Conservation (phyloP, 768 basidiomycete species). For the Infundibulicybe gibba region DNA sequence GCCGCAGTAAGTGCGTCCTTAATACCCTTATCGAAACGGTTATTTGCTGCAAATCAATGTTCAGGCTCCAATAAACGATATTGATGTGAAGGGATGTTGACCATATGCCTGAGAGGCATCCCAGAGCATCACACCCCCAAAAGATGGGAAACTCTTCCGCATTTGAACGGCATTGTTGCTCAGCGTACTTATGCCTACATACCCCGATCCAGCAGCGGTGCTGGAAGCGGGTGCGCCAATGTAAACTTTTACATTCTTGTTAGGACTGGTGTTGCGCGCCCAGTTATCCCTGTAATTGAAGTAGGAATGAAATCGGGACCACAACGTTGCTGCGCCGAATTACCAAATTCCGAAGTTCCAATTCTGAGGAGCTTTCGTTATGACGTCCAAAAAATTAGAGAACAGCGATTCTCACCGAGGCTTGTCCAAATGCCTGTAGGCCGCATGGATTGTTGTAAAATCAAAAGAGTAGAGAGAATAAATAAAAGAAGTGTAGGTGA, state of each 20-base stretch:
- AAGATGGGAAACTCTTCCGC: constrained; percentile 57
- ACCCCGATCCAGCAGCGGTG: constrained; percentile 57
- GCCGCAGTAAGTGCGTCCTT: constrained; percentile 57
- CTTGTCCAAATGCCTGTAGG: constrained; percentile 40
- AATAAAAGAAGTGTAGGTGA: background rate
- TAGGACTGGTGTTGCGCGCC: constrained; percentile 56
- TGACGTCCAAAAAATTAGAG: constrained; percentile 1
- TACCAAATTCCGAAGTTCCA: constrained; percentile 65
- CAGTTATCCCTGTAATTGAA: constrained; percentile 50
- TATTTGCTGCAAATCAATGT: constrained; percentile 39
- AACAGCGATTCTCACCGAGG: constrained; percentile 38
- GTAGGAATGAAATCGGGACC: background rate
- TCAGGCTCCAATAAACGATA: background rate
- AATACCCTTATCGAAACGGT: constrained; percentile 54
- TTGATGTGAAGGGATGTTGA: constrained; percentile 30
- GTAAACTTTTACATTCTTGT: constrained; percentile 60
- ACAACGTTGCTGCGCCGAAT: background rate
- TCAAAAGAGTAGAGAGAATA: constrained; percentile 14
- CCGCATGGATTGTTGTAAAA: constrained; percentile 58
- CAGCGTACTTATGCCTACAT: constrained; percentile 45
- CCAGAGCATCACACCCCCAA: constrained; percentile 63
- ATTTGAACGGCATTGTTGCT: constrained; percentile 43
- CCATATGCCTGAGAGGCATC: constrained; percentile 46
- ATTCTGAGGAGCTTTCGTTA: constrained; percentile 33
- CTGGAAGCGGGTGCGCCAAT: constrained; percentile 61